Evolutionary conservation across 352 stramenopile genomes (phyloP), one percentile per base, ranked within the genome.

Genomic region (Globisporangium abappressorium): DNA sequence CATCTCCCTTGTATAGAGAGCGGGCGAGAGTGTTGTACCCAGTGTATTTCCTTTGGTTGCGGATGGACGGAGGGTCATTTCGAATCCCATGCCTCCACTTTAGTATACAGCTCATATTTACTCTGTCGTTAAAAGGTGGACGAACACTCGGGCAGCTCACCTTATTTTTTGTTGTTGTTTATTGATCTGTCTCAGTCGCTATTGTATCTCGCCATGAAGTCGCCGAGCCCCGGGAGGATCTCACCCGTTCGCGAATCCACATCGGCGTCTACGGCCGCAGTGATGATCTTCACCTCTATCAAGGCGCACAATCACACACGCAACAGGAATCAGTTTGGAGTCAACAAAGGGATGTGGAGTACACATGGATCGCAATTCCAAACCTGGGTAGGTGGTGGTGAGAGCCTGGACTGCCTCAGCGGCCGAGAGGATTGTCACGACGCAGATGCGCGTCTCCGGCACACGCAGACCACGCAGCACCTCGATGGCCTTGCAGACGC

Each of bases 151-250:
- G 12, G 28, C 1, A 28, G 12, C 6, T 26, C 18, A 30, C 53
- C 30, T 34, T 12, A 34, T 14, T 57, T 24, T 33, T 33, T 58
- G 53, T 20, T 36, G 54, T 33, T 41, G 24, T 15, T 41, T n/a
- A 26, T 15, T 26, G 7, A 5, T 33, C 24, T 58, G 5, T 11
- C 18, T 69, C 43, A 69, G 15, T 66, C 58, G 24, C 57, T 70
- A 57, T 84, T 82, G 64, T 86, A 89, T 12, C 79, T 70, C 28
- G 65, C 68, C 0, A 79, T 55, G 43, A 89, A 89, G 67, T 86
- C 72, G 22, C 77, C 71, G 15, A 89, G 72, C 20, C 78, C 76
- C 1, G 68, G 67, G 33, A 73, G 38, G 24, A 77, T 81, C 22
- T 59, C 77, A 22, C 71, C 59, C 7, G 70, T 72, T 2, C 57